Percentiles rank a stretch among this genome's conserved stretches.
These are phyloP conservation scores for Nemania sp. DNA, from an alignment of 2,329 filamentous ascomycete genomes.

Conservation along the genomic window DNA sequence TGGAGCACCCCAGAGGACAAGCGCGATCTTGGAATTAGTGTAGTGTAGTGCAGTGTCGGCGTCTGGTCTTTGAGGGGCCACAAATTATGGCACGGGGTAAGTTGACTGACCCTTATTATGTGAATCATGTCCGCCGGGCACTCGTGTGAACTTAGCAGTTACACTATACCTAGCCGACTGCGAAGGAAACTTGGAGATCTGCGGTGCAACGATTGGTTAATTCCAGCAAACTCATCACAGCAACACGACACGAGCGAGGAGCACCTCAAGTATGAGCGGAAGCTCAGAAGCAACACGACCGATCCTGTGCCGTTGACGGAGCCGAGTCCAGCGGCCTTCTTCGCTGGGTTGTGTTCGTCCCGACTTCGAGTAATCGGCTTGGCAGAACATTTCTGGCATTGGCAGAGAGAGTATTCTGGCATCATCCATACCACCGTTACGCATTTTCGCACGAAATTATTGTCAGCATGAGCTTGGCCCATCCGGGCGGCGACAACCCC, in stretches of 20 bases:
- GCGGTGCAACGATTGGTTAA: slow-evolving; percentile 1
- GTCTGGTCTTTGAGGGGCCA: slow-evolving; percentile 17
- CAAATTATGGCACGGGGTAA: slow-evolving; percentile 22
- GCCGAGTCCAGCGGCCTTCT: too few relatives aligned
- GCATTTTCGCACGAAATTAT: slow-evolving; percentile 47
- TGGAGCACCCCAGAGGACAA: slow-evolving; percentile 25
- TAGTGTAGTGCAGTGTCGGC: slow-evolving; percentile 6
- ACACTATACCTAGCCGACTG: slow-evolving; percentile 2
- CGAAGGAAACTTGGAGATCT: not conserved
- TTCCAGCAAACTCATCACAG: slow-evolving; percentile 1
- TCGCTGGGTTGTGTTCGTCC: too few relatives aligned
- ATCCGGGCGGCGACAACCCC: slow-evolving; percentile 50
- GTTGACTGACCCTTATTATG: slow-evolving; percentile 21
- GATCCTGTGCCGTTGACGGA: slow-evolving; percentile 14
- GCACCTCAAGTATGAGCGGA: slow-evolving; percentile 21
- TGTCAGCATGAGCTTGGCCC: slow-evolving; percentile 47
- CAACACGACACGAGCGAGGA: slow-evolving; percentile 4
- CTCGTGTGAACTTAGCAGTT: slow-evolving; percentile 13
- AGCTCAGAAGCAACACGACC: slow-evolving; percentile 7
- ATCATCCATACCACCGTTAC: slow-evolving; percentile 32
- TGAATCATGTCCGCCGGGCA: slow-evolving; percentile 18
- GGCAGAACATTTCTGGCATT: not conserved
- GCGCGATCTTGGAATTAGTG: slow-evolving; percentile 20
- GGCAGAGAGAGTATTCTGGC: not conserved
- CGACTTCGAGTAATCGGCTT: not conserved